Conservation (phyloP, 495 filamentous ascomycete species). For the Neurospora sp. region DNA sequence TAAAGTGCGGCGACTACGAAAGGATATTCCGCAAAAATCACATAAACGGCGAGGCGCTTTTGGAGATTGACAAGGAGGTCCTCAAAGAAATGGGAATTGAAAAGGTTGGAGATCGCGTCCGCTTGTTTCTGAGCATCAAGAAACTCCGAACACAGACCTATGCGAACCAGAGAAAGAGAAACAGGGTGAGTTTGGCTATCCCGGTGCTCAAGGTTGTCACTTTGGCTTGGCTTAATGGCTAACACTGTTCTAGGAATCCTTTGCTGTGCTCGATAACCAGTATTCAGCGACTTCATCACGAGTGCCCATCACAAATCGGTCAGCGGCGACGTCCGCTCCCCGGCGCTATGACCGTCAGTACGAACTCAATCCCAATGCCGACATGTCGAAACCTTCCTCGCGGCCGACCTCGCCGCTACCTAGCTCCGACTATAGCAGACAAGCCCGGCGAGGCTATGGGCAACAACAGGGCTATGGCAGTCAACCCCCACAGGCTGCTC, state of each 20-base stretch:
- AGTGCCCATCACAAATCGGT: constrained; percentile 37
- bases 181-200: constrained; percentile 57
- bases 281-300: constrained; percentile 62
- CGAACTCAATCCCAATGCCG: constrained; percentile 32
- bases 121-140: constrained; percentile 87
- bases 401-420: constrained; percentile 64
- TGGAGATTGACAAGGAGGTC: constrained; percentile 93
- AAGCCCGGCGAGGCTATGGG: constrained; percentile 26
- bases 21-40: constrained; percentile 85
- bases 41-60: constrained; percentile 90
- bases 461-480: constrained; percentile 30
- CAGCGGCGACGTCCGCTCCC: constrained; percentile 36
- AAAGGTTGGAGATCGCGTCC: constrained; percentile 94
- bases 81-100: constrained; percentile 98
- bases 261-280: constrained; percentile 52
- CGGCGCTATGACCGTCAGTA: constrained; percentile 59
- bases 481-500: constrained; percentile 22
- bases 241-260: constrained; percentile 49
- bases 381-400: constrained; percentile 46
- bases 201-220: constrained; percentile 15
- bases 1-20: constrained; percentile 90
- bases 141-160: constrained; percentile 78
- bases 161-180: constrained; percentile 73
- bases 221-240: constrained; percentile 5
- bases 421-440: constrained; percentile 39